Base-by-base conservation (phyloP, 176 grass and related monocot genomes). In the Carex kokanica region DNA sequence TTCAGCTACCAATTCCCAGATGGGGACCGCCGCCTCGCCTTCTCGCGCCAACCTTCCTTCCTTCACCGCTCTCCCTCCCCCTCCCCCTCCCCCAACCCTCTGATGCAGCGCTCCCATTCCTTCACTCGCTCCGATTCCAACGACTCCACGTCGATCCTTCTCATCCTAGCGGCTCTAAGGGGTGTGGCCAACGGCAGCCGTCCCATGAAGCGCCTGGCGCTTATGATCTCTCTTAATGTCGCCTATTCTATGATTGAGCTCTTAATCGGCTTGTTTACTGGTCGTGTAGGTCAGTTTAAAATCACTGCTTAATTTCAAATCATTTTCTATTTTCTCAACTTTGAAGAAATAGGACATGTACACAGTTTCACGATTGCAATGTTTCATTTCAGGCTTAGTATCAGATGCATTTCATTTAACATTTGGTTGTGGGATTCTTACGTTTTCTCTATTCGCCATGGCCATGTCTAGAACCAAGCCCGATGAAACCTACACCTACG, bases 391-490 rank as follows among this genome's bases (percentile, higher is more conserved):
- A 97, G 94, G 96, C 58, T 89, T 98, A 58, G 86, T 98, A 83
- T 98, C 96, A 13, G 96, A 98, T 88, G 91, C 92, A 80, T 98
- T 98, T 79, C 92, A 98, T 84, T 74, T 98, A 52, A 98, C 96
- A 64, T 98, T 98, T 74, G 96, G 96, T 55, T 98, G 96, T 82
- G 96, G 93, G 49, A 61, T 95, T 60, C 78, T 98, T 63, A 93
- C 93, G 29, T 98, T 98, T 89, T 98, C 96, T 59, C 69, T 98
- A 29, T 98, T 98, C 58, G 84, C 96, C 5, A 95, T 98, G 91
- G 92, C 83, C 58, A 86, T 90, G 49, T 93, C 96, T 52, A 84
- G 96, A 25, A 95, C 84, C 79, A 98, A 95, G 79, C 96, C 92
- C 27, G 91, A 98, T 67, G 34, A 77, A 66, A 21, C 88, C 15